phyloP scores from a whole-genome alignment of 1,139 yeast genomes.

The Debaryomycetaceae sp. region DNA sequence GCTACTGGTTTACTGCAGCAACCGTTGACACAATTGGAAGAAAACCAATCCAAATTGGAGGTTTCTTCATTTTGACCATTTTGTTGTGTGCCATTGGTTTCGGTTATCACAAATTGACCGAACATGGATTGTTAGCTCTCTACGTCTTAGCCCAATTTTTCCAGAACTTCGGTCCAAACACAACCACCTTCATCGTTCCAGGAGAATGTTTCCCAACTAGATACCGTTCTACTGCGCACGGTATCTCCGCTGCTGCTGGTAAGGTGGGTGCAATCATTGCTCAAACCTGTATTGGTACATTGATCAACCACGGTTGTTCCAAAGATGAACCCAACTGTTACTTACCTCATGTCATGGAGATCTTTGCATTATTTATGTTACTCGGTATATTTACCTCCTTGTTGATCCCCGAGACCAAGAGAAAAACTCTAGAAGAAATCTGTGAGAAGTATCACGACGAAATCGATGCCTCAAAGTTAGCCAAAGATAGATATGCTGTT shows the following conservation, averaged over 20 bases:
- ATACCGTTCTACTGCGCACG: conserved; percentile 97
- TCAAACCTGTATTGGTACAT: conserved; percentile 84
- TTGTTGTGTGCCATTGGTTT: conserved; percentile 75
- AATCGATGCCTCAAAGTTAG: conserved; percentile 47
- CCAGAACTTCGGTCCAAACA: conserved; percentile 92
- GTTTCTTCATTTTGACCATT: conserved; percentile 66
- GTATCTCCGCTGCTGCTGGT: conserved; percentile 94
- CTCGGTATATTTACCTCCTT: conserved; percentile 63
- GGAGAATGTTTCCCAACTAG: conserved; percentile 97
- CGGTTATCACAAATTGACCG: conserved; percentile 63
- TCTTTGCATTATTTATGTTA: conserved; percentile 88
- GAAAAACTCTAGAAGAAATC: conserved; percentile 81
- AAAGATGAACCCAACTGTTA: conserved; percentile 61
- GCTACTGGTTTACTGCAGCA: conserved; percentile 81
- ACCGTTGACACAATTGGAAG: conserved; percentile 78
- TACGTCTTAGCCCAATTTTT: conserved; percentile 79
- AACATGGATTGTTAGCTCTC: conserved; percentile 66
- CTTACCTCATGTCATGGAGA: conserved; percentile 89
- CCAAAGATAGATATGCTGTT: conserved; percentile 32
- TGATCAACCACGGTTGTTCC: conserved; percentile 73
- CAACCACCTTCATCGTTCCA: conserved; percentile 92
- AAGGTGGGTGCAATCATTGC: conserved; percentile 97
- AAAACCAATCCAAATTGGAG: conserved; percentile 73
- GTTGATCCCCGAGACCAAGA: conserved; percentile 84
- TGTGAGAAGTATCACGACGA: conserved; percentile 78